Evolutionary conservation across 768 basidiomycete species (phyloP).

Genomic region (Polyporus arcularius): DNA sequence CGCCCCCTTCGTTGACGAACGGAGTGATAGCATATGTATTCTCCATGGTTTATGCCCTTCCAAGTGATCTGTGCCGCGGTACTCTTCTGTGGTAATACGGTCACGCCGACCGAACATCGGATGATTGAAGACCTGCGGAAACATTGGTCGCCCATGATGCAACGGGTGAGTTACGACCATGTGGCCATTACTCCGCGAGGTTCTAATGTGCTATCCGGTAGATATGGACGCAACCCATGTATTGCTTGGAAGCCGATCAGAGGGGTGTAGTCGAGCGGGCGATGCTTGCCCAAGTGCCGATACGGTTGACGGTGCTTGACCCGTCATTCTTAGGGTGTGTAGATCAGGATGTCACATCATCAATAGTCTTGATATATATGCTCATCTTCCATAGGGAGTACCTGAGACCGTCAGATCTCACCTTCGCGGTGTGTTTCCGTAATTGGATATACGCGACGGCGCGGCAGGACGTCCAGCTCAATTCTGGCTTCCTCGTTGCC

Average conservation of each 20-base stretch:
- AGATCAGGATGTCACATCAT: too few species aligned
- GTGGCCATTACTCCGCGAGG: not conserved
- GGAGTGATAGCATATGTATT: not conserved
- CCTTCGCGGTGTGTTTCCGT: not conserved
- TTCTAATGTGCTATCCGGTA: not conserved
- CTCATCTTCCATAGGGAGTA: not conserved
- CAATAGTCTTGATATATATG: not conserved
- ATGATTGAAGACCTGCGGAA: not conserved
- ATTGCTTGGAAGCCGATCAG: not conserved
- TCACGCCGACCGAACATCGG: not conserved
- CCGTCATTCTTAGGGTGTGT: conserved; percentile 15
- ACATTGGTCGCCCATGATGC: not conserved
- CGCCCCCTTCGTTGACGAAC: too few species aligned
- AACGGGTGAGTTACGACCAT: not conserved
- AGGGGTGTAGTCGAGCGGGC: conserved; percentile 3
- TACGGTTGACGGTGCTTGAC: conserved; percentile 5
- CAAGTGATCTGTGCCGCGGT: not conserved
- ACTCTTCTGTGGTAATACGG: not conserved
- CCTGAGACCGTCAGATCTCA: conserved; percentile 7
- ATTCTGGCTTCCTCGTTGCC: not conserved
- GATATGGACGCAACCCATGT: not conserved
- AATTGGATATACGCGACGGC: not conserved
- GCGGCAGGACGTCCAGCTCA: not conserved
- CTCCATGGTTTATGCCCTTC: not conserved
- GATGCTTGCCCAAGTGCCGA: conserved; percentile 1